Evolutionary conservation across 2,329 filamentous ascomycete genomes (phyloP).

Genomic region (Ophiocordyceps camponoti-floridani): DNA sequence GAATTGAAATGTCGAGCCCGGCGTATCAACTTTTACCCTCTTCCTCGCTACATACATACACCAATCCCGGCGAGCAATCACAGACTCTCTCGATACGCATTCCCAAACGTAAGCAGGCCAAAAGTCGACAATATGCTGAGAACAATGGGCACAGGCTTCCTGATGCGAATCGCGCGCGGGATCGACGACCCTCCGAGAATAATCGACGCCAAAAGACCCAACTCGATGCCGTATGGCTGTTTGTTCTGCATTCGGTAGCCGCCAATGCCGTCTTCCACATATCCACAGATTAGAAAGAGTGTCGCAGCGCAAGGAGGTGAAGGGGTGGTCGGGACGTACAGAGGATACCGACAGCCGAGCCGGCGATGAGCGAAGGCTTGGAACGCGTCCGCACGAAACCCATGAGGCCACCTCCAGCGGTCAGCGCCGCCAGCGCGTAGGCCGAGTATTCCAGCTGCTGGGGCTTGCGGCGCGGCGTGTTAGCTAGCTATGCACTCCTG

Average conservation of each 20-base stretch:
- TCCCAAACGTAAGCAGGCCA: constrained; percentile 65
- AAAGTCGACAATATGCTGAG: constrained; percentile 65
- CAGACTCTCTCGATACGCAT: constrained; percentile 34
- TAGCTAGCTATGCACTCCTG: background rate
- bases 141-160: constrained; percentile 69
- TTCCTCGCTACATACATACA: background rate
- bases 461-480: background rate
- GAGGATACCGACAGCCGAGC: constrained; percentile 57
- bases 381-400: constrained; percentile 78
- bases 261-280: constrained; percentile 47
- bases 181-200: constrained; percentile 71
- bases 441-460: constrained; percentile 37
- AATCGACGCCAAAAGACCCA: constrained; percentile 76
- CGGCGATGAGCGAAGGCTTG: constrained; percentile 70
- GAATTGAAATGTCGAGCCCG: background rate
- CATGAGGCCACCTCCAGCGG: constrained; percentile 70
- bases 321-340: constrained; percentile 22
- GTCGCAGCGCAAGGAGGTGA: background rate
- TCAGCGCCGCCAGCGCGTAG: constrained; percentile 62
- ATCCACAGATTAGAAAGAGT: background rate
- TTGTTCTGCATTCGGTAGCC: constrained; percentile 62
- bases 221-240: constrained; percentile 68
- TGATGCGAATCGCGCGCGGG: constrained; percentile 65
- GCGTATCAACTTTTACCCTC: background rate
- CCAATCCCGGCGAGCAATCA: constrained; percentile 6